Evolutionary conservation across 495 filamentous ascomycete species (phyloP).

Genomic region (Penicillium crystallinum): DNA sequence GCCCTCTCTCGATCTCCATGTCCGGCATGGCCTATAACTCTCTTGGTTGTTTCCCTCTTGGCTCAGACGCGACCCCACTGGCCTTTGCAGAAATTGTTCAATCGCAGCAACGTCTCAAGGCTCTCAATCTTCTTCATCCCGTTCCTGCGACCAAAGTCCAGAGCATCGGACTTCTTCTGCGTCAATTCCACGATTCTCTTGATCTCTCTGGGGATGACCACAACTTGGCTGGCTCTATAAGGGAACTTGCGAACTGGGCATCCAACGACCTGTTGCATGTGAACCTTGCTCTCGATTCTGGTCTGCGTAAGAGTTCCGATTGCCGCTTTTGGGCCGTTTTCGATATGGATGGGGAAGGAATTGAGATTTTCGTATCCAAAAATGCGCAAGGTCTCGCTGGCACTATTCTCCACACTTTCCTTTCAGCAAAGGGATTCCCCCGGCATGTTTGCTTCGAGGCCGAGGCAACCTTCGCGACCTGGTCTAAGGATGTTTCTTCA

Average conservation of each 20-base stretch:
- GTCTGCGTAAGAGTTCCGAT: constrained; percentile 44
- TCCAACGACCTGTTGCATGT: constrained; percentile 30
- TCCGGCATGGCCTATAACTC: constrained; percentile 38
- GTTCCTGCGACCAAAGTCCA: constrained; percentile 34
- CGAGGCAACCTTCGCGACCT: constrained; percentile 42
- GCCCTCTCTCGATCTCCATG: constrained; percentile 48
- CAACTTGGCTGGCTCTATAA: constrained; percentile 24
- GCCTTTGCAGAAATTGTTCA: constrained; percentile 47
- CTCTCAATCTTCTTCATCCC: constrained; percentile 42
- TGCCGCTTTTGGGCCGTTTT: constrained; percentile 54
- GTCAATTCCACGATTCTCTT: constrained; percentile 28
- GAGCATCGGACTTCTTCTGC: constrained; percentile 28
- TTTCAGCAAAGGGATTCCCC: constrained; percentile 45
- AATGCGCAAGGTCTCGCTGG: constrained; percentile 45
- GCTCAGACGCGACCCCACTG: constrained; percentile 37
- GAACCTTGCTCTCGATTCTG: constrained; percentile 49
- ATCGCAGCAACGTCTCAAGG: constrained; percentile 44
- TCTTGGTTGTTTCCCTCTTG: constrained; percentile 56
- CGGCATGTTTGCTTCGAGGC: constrained; percentile 49
- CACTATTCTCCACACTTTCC: constrained; percentile 53
- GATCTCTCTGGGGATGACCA: constrained; percentile 10
- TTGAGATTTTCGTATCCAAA: constrained; percentile 52
- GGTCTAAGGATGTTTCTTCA: constrained; percentile 30
- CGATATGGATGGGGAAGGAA: constrained; percentile 36
- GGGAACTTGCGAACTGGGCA: constrained; percentile 30